Conservation (phyloP, 768 basidiomycete genomes). For the Suillus cothurnatus region DNA sequence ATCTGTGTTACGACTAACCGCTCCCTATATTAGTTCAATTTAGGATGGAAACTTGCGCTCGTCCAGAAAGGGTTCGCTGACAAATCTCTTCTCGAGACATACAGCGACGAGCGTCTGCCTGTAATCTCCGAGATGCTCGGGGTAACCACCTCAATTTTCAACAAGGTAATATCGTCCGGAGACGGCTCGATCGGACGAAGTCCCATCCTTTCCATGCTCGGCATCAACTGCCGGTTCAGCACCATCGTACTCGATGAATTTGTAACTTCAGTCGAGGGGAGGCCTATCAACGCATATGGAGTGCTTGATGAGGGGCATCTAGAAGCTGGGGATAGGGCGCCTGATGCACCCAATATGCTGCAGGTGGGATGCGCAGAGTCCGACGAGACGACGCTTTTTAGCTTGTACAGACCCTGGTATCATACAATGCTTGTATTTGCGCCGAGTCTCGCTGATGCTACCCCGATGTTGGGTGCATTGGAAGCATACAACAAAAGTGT, state of each 20-base stretch:
- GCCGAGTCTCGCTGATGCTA: slow-evolving; percentile 10
- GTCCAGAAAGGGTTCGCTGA: slow-evolving; percentile 24
- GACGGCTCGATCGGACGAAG: slow-evolving; percentile 18
- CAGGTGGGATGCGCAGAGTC: slow-evolving; percentile 9
- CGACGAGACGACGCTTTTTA: slow-evolving; percentile 25
- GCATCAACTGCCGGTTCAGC: slow-evolving; percentile 19
- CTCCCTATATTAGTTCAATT: slow-evolving; percentile 16
- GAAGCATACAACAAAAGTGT: neutral
- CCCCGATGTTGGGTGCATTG: neutral
- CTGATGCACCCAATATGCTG: slow-evolving; percentile 21
- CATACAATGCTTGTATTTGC: slow-evolving; percentile 15
- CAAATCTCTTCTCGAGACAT: slow-evolving; percentile 25
- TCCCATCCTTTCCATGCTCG: slow-evolving; percentile 33
- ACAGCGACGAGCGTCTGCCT: slow-evolving; percentile 30
- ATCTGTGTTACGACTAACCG: neutral
- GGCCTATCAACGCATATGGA: slow-evolving; percentile 8
- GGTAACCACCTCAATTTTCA: slow-evolving; percentile 16
- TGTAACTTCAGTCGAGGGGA: neutral
- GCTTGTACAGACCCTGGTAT: slow-evolving; percentile 25
- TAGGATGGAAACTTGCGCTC: slow-evolving; percentile 30
- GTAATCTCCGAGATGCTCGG: slow-evolving; percentile 32
- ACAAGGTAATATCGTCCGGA: neutral
- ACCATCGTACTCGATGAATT: slow-evolving; percentile 15
- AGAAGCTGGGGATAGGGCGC: slow-evolving; percentile 14
- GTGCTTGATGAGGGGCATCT: slow-evolving; percentile 17